phyloP scores from a whole-genome alignment of 2,329 filamentous ascomycete species.

The Aspergillus pseudoviridinutans region DNA sequence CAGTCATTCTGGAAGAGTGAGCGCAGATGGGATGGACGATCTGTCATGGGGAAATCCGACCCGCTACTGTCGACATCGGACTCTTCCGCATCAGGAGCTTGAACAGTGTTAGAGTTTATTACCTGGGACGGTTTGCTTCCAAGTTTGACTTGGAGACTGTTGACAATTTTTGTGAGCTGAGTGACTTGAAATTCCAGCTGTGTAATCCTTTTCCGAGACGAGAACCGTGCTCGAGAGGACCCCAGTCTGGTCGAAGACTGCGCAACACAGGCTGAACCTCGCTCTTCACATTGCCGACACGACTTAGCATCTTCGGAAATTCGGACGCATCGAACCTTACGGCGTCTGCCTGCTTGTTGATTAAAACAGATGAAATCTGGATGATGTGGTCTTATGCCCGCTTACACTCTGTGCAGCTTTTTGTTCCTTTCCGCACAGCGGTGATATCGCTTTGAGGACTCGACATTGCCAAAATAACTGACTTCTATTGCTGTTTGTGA shows the following conservation, averaged over 20 bases:
- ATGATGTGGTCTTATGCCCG: neutral
- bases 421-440: conserved; percentile 13
- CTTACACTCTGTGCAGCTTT: conserved; percentile 19
- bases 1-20: conserved; percentile 19
- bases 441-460: neutral
- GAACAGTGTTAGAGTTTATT: neutral
- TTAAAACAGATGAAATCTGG: neutral
- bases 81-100: conserved; percentile 2
- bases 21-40: conserved; percentile 11
- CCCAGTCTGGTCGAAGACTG: conserved; percentile 7
- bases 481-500: neutral
- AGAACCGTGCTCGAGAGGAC: conserved; percentile 8
- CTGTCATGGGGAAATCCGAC: conserved; percentile 10
- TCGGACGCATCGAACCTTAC: conserved; percentile 17
- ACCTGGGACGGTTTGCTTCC: conserved; percentile 3
- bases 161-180: conserved; percentile 10
- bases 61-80: conserved; percentile 9
- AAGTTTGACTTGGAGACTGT: conserved; percentile 9
- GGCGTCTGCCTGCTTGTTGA: conserved; percentile 11
- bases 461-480: conserved; percentile 1
- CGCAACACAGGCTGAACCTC: conserved; percentile 11
- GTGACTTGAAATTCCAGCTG: conserved; percentile 15
- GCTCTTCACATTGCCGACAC: conserved; percentile 17
- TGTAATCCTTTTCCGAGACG: conserved; percentile 15
- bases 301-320: conserved; percentile 8